Evolutionary conservation across 2,329 filamentous ascomycete genomes (phyloP).

Genomic region (Penicillium hordei): DNA sequence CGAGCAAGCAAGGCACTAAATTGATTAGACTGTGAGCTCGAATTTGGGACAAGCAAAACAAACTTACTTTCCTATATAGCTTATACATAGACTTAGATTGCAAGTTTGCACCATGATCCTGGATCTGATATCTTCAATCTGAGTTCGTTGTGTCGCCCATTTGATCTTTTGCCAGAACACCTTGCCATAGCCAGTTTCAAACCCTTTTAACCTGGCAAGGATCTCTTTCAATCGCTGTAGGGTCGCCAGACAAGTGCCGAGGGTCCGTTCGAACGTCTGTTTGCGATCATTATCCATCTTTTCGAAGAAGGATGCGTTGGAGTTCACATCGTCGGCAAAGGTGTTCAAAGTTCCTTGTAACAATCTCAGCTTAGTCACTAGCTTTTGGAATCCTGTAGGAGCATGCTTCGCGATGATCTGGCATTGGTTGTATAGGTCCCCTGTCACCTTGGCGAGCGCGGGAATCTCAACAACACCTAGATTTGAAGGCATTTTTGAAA

Average conservation of each 20-base stretch:
- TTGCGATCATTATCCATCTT: conserved; percentile 25
- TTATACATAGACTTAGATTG: conserved; percentile 32
- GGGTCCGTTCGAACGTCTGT: conserved; percentile 25
- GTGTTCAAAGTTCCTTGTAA: conserved; percentile 28
- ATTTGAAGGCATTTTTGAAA: conserved; percentile 22
- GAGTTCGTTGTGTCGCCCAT: conserved; percentile 28
- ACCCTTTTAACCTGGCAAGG: conserved; percentile 22
- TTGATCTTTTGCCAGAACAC: conserved; percentile 31
- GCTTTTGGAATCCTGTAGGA: conserved; percentile 31
- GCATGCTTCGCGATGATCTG: conserved; percentile 27
- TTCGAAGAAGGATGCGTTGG: conserved; percentile 25
- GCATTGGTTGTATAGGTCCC: conserved; percentile 32
- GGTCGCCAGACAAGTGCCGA: conserved; percentile 25
- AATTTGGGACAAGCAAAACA: too few species aligned
- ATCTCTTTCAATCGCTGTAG: conserved; percentile 27
- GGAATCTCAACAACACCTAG: conserved; percentile 26
- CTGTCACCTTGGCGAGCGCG: conserved; percentile 26
- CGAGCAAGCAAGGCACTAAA: conserved; percentile 25
- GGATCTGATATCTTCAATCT: conserved; percentile 30
- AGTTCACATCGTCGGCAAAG: conserved; percentile 27
- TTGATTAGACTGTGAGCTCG: background rate
- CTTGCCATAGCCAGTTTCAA: conserved; percentile 24
- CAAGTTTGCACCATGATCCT: conserved; percentile 32
- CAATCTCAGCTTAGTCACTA: conserved; percentile 29
- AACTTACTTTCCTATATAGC: conserved; percentile 29